Evolutionary conservation across 176 grass and related monocot species (phyloP), one percentile per base, ranked within the genome.

Genomic region (Hordeum marinum): DNA sequence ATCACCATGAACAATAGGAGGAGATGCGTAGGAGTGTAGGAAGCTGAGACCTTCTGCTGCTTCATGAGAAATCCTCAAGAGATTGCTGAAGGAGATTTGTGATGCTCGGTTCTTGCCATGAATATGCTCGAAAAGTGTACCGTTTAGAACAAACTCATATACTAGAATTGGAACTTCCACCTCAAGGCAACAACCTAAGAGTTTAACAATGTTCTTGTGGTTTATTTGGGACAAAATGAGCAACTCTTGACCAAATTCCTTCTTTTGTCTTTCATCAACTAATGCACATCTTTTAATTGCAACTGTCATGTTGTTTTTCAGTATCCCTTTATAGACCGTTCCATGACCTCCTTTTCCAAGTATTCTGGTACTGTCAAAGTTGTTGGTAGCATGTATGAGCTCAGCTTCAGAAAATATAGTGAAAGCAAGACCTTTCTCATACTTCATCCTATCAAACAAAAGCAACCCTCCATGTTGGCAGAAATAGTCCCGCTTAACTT

Each of bases 281-380:
- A 84, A 2, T 7, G 24, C 42, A 14, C 81, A 84, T 14, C 81
- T 40, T 26, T 88, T 88, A 3, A 88, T 80, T 2, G 87, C 81
- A 57, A 84, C 43, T 0, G 0, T 0, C 24, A 65, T 4, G 9
- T 80, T 84, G 13, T 34, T 68, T 34, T 80, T 84, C 0, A 84
- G 3, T 35, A 40, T 78, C 3, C 89, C 89, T 77, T 85, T 88
- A 6, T 88, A 91, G 11, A 91, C 89, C 0, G 71, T 83, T 0
- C 87, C 91, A 11, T 90, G 81, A 0, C 91, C 88, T 75, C 91
- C 91, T 26, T 84, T 62, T 7, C 87, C 87, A 32, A 92, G 39
- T 39, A 92, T 43, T 62, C 29, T 61, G 3, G 71, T 76, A 50
- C 72, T 90, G 24, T 92, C 87, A 2, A 85, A 90, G 58, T 87